Conservation (phyloP, 345 rosid species). For the Lumnitzera racemosa region DNA sequence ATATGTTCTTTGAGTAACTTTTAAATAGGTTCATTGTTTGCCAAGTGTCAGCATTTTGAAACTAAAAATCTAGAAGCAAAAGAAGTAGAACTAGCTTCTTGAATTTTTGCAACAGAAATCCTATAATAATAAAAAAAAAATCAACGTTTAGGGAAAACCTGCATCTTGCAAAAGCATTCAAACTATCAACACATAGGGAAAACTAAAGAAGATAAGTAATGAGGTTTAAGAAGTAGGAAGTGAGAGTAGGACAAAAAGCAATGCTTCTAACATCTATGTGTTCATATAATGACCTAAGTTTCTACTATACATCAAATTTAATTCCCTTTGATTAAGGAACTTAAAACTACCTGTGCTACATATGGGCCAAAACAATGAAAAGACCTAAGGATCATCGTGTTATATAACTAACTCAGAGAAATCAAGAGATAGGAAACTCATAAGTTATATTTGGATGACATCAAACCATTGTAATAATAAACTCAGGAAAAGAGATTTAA, state of each 20-base stretch:
- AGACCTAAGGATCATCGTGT: too few species aligned
- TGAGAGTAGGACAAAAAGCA: neutral
- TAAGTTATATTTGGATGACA: too few species aligned
- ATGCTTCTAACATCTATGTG: neutral
- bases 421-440: too few species aligned
- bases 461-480: too few species aligned
- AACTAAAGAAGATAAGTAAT: constrained; percentile 23
- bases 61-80: constrained; percentile 12
- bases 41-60: neutral
- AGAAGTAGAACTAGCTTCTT: neutral
- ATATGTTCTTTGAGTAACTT: too few species aligned
- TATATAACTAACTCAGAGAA: too few species aligned
- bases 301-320: constrained; percentile 15
- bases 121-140: constrained; percentile 13
- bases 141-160: constrained; percentile 18
- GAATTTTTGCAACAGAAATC: constrained; percentile 2
- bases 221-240: too few species aligned
- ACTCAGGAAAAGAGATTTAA: too few species aligned
- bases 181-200: constrained; percentile 21
- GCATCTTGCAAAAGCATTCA: constrained; percentile 62
- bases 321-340: constrained; percentile 11
- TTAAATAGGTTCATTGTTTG: neutral
- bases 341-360: constrained; percentile 12
- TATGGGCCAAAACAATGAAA: constrained; percentile 5
- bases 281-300: constrained; percentile 1